phyloP scores from a whole-genome alignment of 73 alveolate species.

The Paramecium primaurelia region DNA sequence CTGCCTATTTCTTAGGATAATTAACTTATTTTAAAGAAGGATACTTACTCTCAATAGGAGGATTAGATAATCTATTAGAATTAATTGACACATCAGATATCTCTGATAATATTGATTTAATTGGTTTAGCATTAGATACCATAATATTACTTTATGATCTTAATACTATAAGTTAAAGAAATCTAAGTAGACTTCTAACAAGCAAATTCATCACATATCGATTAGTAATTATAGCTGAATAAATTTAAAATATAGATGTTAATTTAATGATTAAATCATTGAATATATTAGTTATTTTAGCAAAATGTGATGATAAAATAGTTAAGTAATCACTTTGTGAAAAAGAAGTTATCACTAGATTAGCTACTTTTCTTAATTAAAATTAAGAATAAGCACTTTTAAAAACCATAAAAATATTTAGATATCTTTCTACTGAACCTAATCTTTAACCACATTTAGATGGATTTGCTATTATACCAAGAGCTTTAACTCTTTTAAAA shows the following conservation, averaged over 20 bases:
- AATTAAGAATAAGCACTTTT: neutral
- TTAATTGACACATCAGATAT: slow-evolving; percentile 54
- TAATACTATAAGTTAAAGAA: slow-evolving; percentile 24
- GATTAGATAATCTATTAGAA: slow-evolving; percentile 55
- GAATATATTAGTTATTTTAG: slow-evolving; percentile 31
- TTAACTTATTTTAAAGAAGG: neutral
- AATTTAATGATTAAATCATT: slow-evolving; percentile 9
- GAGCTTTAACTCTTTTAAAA: neutral
- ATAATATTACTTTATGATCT: slow-evolving; percentile 8
- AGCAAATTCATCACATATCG: slow-evolving; percentile 31
- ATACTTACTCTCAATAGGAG: slow-evolving; percentile 53
- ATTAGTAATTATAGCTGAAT: neutral
- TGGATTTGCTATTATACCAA: slow-evolving; percentile 49
- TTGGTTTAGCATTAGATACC: slow-evolving; percentile 51
- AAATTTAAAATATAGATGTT: slow-evolving; percentile 19
- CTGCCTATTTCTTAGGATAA: slow-evolving; percentile 62
- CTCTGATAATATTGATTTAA: slow-evolving; percentile 52
- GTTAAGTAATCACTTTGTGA: slow-evolving; percentile 33
- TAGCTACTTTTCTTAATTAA: slow-evolving; percentile 2
- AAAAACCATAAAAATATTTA: slow-evolving; percentile 46
- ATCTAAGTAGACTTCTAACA: slow-evolving; percentile 11
- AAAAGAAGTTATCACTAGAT: slow-evolving; percentile 37
- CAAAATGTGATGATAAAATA: slow-evolving; percentile 45
- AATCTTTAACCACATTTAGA: slow-evolving; percentile 12
- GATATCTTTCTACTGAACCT: slow-evolving; percentile 55